Evolutionary conservation across 345 rosid species (phyloP).

Genomic region (Rhodamnia rubescens): DNA sequence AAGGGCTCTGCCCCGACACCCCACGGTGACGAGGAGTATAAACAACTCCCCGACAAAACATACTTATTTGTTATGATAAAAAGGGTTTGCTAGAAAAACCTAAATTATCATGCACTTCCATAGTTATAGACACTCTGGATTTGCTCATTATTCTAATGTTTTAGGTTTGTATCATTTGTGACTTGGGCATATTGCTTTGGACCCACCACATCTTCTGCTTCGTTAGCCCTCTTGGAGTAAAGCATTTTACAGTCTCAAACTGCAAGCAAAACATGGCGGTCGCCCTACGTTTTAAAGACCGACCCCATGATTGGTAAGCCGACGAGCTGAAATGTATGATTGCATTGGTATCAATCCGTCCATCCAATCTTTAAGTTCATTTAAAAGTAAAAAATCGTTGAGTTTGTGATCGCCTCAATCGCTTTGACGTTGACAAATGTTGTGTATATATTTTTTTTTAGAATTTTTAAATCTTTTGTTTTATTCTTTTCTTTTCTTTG

Average conservation of each 20-base stretch:
- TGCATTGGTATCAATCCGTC: too few relatives aligned
- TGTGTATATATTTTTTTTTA: too few relatives aligned
- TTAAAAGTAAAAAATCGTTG: too few relatives aligned
- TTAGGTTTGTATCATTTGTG: neutral
- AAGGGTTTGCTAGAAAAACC: fast-evolving
- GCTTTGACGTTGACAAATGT: too few relatives aligned
- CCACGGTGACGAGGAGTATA: too few relatives aligned
- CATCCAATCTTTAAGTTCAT: too few relatives aligned
- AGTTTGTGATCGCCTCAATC: too few relatives aligned
- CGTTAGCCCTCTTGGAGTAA: neutral
- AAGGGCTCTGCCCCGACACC: too few relatives aligned
- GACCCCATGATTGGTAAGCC: neutral
- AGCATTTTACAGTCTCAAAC: neutral
- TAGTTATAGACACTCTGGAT: neutral
- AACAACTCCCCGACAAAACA: neutral
- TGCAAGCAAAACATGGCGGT: neutral
- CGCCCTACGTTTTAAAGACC: neutral
- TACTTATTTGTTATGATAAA: neutral
- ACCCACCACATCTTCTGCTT: neutral
- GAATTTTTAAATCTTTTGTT: too few relatives aligned
- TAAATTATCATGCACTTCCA: neutral
- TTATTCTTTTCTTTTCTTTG: too few relatives aligned
- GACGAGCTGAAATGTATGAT: neutral
- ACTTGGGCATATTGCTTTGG: neutral
- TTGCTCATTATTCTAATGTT: neutral